Conservation (phyloP, 192 early-diverging fungal species). For the Helicostylum pulchrum region DNA sequence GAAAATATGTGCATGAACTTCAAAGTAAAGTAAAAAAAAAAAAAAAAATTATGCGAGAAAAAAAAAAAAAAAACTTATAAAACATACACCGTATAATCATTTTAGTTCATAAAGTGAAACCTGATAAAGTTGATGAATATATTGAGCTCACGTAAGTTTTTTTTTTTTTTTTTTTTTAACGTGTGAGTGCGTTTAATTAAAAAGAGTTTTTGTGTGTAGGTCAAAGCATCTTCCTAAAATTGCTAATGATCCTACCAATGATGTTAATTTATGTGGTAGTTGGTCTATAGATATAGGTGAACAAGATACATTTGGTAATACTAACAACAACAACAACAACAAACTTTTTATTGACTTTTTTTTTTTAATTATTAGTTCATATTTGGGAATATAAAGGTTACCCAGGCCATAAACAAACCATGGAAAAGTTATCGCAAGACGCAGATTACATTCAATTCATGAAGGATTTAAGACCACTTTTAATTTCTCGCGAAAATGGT, state of each 20-base stretch:
- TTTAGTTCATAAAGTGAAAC: conserved; percentile 83
- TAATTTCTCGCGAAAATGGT: conserved; percentile 77
- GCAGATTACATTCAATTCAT: conserved; percentile 63
- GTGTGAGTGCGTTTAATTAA: background rate
- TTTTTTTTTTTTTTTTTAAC: background rate
- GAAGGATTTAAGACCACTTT: conserved; percentile 63
- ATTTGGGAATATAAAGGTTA: conserved; percentile 97
- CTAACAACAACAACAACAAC: too few relatives aligned
- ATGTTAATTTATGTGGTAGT: conserved; percentile 83
- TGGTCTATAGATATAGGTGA: conserved; percentile 87
- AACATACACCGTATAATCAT: background rate
- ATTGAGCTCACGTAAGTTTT: conserved; percentile 58
- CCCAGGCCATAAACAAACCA: conserved; percentile 71
- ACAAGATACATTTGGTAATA: conserved; percentile 77
- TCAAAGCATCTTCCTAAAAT: conserved; percentile 74
- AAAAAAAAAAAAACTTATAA: too few relatives aligned
- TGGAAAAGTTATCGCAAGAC: conserved; percentile 57
- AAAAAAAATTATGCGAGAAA: background rate
- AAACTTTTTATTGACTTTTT: background rate
- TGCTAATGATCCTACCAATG: conserved; percentile 69
- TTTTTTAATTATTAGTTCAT: conserved; percentile 56
- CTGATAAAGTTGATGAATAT: conserved; percentile 86
- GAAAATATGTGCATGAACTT: conserved; percentile 91
- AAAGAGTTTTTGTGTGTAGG: conserved; percentile 32
- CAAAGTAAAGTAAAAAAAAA: conserved; percentile 51